Evolutionary conservation across 139 green algal genomes (phyloP).

Genomic region (Parachlorella kessleri): DNA sequence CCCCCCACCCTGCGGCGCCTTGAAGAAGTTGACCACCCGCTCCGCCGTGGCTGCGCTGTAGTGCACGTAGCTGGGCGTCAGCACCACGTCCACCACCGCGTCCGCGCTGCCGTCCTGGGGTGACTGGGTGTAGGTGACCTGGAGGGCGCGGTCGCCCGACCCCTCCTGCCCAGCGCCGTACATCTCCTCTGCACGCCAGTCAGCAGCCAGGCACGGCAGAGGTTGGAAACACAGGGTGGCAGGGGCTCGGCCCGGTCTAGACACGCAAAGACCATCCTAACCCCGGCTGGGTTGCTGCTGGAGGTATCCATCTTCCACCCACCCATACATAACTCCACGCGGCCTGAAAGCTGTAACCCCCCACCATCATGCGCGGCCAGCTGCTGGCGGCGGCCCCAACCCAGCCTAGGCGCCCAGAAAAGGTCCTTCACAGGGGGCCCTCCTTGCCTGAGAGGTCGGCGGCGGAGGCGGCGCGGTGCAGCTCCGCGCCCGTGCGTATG

Average conservation of each 20-base stretch:
- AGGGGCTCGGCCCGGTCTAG: too few species aligned
- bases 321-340: too few species aligned
- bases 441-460: constrained; percentile 26
- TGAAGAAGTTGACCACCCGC: constrained; percentile 79
- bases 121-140: constrained; percentile 53
- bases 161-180: constrained; percentile 7
- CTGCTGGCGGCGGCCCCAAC: too few species aligned
- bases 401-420: too few species aligned
- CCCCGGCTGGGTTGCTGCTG: too few species aligned
- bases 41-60: constrained; percentile 65
- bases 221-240: too few species aligned
- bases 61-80: constrained; percentile 83
- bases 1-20: constrained; percentile 24
- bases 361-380: too few species aligned
- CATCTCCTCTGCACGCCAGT: constrained; percentile 12
- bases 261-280: too few species aligned
- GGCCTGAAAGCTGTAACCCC: too few species aligned
- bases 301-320: too few species aligned
- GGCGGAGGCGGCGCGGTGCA: constrained; percentile 11
- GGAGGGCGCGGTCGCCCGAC: constrained; percentile 22
- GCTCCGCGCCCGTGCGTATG: constrained; percentile 56
- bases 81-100: constrained; percentile 49
- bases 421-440: too few species aligned
- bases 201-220: too few species aligned
- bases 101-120: constrained; percentile 81